phyloP scores from a whole-genome alignment of 805 yeast species.

The Clavispora fructus region DNA sequence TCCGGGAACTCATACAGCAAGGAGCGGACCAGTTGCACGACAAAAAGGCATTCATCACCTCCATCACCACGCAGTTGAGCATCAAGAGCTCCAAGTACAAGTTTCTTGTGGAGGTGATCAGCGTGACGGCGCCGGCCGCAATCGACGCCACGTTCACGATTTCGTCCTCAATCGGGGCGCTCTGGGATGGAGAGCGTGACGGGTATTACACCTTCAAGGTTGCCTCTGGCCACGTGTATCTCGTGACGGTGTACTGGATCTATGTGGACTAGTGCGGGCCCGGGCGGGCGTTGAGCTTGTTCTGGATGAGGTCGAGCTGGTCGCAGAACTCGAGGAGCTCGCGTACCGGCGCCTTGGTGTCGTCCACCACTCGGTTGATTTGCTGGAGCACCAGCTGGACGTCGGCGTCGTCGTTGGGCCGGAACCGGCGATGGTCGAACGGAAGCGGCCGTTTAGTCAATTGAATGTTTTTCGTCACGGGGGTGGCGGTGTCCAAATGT shows the following conservation, averaged over 20 bases:
- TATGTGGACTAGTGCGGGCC: conserved; percentile 4
- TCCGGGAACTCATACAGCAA: conserved; percentile 4
- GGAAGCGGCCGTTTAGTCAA: background rate
- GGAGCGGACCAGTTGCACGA: conserved; percentile 1
- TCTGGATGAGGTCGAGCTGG: conserved; percentile 10
- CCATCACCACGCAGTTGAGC: conserved; percentile 31
- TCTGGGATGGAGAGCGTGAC: conserved; percentile 55
- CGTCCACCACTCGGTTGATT: background rate
- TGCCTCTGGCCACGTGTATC: conserved; percentile 14
- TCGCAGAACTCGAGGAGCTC: conserved; percentile 9
- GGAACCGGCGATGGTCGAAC: conserved; percentile 3
- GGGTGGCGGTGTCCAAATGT: conserved; percentile 2
- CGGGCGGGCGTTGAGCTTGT: conserved; percentile 3
- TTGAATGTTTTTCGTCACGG: background rate
- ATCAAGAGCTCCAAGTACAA: conserved; percentile 51
- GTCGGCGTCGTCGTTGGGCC: conserved; percentile 13
- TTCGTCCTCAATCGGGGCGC: conserved; percentile 42
- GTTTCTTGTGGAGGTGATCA: conserved; percentile 45
- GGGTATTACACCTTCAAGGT: conserved; percentile 42
- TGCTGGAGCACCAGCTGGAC: conserved; percentile 1
- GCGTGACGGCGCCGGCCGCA: conserved; percentile 18
- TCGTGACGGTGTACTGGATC: conserved; percentile 15
- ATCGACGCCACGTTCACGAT: conserved; percentile 19
- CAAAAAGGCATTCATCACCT: conserved; percentile 22
- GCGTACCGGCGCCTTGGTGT: conserved; percentile 1